These are phyloP conservation scores for Adenanthera pavonina DNA, from an alignment of 306 rosid genomes.

Conservation along the genomic window DNA sequence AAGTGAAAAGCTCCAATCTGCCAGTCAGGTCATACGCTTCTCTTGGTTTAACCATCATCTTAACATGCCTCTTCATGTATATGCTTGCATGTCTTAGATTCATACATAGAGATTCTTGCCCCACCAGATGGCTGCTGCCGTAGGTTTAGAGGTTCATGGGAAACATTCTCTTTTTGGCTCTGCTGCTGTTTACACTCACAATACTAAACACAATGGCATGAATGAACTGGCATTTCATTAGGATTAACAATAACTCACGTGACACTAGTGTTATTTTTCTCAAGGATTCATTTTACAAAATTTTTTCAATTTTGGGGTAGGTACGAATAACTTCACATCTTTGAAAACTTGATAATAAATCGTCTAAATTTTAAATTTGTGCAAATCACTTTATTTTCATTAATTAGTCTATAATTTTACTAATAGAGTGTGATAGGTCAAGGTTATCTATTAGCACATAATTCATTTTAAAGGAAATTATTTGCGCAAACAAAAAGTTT, in stretches of 20 bases:
- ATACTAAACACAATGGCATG: neutral
- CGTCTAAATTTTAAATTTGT: no score
- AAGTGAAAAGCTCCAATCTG: conserved; percentile 6
- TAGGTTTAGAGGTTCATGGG: neutral
- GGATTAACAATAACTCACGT: neutral
- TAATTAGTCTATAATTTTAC: no score
- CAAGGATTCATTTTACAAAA: neutral
- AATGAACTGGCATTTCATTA: neutral
- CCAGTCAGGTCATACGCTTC: conserved; percentile 16
- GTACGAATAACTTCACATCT: no score
- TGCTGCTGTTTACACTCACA: neutral
- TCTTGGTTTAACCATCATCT: neutral
- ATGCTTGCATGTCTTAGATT: conserved; percentile 20
- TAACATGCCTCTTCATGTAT: conserved; percentile 7
- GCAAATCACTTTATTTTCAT: no score
- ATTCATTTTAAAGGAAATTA: no score
- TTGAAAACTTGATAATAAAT: no score
- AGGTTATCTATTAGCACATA: no score
- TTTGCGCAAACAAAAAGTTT: no score
- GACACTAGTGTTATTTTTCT: neutral
- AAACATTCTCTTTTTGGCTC: neutral
- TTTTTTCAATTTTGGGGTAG: neutral
- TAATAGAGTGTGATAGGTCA: no score
- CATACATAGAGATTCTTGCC: neutral
- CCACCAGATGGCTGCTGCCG: neutral